A percentile compares a stretch with the other conserved stretches of the same genome.
Conservation (phyloP, 2,329 filamentous ascomycete genomes). For the Pyricularia sp. region DNA sequence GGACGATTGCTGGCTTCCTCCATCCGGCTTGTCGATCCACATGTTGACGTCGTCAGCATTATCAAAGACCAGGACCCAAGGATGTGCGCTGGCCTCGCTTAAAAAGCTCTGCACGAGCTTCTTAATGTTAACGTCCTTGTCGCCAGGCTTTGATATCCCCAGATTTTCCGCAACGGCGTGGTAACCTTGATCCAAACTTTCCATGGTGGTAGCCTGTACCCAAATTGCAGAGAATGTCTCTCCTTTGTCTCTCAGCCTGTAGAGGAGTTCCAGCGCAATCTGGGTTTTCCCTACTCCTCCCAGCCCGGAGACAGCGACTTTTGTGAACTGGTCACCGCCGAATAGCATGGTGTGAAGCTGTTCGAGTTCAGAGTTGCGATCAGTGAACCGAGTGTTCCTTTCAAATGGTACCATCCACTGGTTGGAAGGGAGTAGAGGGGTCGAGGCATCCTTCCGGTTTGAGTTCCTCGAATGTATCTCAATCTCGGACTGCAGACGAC, state of each 20-base stretch:
- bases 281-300: too few species aligned
- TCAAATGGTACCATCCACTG: background rate
- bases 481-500: background rate
- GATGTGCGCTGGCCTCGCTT: constrained; percentile 11
- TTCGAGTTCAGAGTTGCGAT: background rate
- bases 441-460: background rate
- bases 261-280: constrained; percentile 17
- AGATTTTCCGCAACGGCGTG: constrained; percentile 10
- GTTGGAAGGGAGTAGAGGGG: background rate
- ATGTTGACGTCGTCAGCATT: constrained; percentile 22
- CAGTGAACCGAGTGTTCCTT: background rate
- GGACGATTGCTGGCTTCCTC: background rate
- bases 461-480: background rate
- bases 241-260: constrained; percentile 18
- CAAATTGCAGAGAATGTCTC: constrained; percentile 24
- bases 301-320: background rate
- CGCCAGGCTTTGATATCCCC: background rate
- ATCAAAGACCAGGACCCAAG: constrained; percentile 24
- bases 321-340: background rate
- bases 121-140: constrained; percentile 1
- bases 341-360: background rate
- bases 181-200: constrained; percentile 22
- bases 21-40: background rate
- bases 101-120: constrained; percentile 8
- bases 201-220: constrained; percentile 20